Evolutionary conservation across 208 protist genomes (phyloP), one percentile per base, ranked within the genome.

Genomic region (Acanthamoeba castellanii): DNA sequence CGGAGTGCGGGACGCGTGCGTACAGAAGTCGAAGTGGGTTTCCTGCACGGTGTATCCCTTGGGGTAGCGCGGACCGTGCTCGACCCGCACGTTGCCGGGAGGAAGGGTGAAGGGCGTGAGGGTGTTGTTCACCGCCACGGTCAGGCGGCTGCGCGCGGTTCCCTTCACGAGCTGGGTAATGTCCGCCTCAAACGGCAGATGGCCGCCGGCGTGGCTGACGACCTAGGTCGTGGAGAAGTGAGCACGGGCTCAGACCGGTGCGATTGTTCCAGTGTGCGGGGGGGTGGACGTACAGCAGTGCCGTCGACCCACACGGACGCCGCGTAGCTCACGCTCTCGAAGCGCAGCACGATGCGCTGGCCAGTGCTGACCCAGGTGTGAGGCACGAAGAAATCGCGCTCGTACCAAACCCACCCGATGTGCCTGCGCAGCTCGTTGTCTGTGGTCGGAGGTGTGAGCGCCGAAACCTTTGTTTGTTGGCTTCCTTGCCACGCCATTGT

Each of bases 41-140:
- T 84, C 42, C 45, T 84, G 76, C 14, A 84, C 76, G 45, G 76
- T 84, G 76, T 84, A 84, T 42, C 76, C 76, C 76, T 84, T 84
- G 20, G 76, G 76, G 22, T 84, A 84, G 42, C 34, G 76, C 6
- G 34, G 20, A 14, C 27, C 27, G 76, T 84, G 50, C 76, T 84
- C 76, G 5, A 84, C 76, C 22, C 34, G 34, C 76, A 84, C 76
- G 22, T 57, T 55, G 76, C 76, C 76, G 76, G 76, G 76, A 45
- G 76, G 76, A 14, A 84, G 76, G 37, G 76, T 84, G 42, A 32
- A 84, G 45, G 76, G 42, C 34, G 76, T 84, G 42, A 84, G 76
- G 9, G 76, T 84, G 76, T 84, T 84, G 76, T 84, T 84, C 45
- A 84, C 76, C 34, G 76, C 76, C 18, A 84, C 76, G 45, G 76